A percentile compares a stretch with the other conserved stretches of the same genome.
Conservation (phyloP, 2,329 filamentous ascomycete genomes). For the Xylariaceae sp. region DNA sequence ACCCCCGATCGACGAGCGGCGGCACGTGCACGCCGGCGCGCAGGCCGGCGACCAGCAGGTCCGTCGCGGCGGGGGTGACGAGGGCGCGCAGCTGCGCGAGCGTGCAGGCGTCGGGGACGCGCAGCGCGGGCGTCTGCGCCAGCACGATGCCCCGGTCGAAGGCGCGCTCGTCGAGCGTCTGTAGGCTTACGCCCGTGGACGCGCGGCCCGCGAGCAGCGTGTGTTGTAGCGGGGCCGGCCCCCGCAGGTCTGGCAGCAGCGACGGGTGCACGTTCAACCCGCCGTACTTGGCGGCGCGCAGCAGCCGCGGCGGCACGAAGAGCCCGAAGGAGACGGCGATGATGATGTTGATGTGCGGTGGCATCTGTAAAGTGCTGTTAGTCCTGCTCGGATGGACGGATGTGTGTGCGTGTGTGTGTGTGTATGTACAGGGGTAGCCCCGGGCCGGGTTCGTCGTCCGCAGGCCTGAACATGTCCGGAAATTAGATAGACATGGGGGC, state of each 20-base stretch:
- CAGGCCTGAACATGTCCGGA: neutral
- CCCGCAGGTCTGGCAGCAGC: conserved; percentile 81
- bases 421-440: neutral
- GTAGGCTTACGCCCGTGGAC: conserved; percentile 77
- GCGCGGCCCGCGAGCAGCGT: conserved; percentile 67
- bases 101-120: conserved; percentile 49
- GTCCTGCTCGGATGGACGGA: neutral
- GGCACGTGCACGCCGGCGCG: conserved; percentile 65
- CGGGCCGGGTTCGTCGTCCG: neutral
- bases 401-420: neutral
- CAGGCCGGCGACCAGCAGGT: conserved; percentile 71
- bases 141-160: conserved; percentile 84
- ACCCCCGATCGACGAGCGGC: conserved; percentile 50
- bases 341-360: conserved; percentile 70
- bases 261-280: conserved; percentile 95
- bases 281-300: conserved; percentile 73
- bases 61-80: conserved; percentile 67
- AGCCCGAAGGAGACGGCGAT: conserved; percentile 94
- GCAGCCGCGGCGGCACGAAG: conserved; percentile 77
- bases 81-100: conserved; percentile 53
- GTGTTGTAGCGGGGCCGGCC: conserved; percentile 84
- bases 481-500: neutral
- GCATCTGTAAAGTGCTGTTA: conserved; percentile 49
- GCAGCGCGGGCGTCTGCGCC: conserved; percentile 67
- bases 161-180: conserved; percentile 74